Evolutionary conservation across 805 yeast genomes (phyloP), one percentile per base, ranked within the genome.

Genomic region (Maudiozyma serrabonitensis): DNA sequence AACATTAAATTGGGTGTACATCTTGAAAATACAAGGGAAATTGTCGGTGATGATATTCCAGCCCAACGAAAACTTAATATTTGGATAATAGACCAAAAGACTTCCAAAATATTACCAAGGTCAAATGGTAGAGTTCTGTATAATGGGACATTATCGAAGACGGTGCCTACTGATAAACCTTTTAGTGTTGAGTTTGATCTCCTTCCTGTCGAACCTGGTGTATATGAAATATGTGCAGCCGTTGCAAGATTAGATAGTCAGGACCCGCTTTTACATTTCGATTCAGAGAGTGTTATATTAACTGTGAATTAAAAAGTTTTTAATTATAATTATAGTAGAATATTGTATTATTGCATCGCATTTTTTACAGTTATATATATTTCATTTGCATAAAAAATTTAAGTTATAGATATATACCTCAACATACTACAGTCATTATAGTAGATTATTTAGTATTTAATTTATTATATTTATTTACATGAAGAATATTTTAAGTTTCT

Each of bases 201-300:
- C 39, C 79, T 82, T 18, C 76, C 87, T 4, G 68, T 90, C 38
- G 90, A 85, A 48, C 74, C 74, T 43, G 98, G 97, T 1, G 82
- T 79, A 45, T 89, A 82, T 61, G 93, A 87, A 62, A 82, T 95
- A 84, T 87, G 90, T 1, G 60, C 56, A 2, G 54, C 56, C 34
- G 19, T 61, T 5, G 50, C 56, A 25, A 39, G 46, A 38, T 23
- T 34, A 6, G 32, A 35, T 13, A 48, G 46, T 19, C 44, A 42
- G 3, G 53, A 49, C 15, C 42, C 46, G 4, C 25, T 53, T 2
- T 26, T 54, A 18, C 60, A 56, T 41, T 52, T 56, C 15, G 49
- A 50, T 37, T 28, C 49, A 12, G 45, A 46, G 15, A 43, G 39
- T 19, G 26, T 46, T 11, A 12, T 46, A 3, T 12, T 52, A 6